phyloP scores from a whole-genome alignment of 345 rosid species.

The Lepidium sativum region DNA sequence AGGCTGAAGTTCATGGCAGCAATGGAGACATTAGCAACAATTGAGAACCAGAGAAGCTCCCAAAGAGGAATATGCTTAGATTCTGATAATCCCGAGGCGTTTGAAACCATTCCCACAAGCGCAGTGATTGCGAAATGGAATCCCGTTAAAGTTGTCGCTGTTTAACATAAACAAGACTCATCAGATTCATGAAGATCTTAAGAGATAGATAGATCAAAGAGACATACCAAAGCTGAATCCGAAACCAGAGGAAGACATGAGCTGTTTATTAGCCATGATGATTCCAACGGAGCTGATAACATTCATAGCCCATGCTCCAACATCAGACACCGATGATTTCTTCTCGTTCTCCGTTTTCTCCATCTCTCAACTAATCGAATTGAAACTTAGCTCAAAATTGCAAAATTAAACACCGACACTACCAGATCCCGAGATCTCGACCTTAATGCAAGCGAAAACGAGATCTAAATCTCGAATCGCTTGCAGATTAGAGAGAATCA shows the following conservation, averaged over 20 bases:
- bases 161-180: neutral
- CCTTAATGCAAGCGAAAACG: slow-evolving; percentile 19
- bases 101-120: slow-evolving; percentile 72
- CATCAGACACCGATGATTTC: slow-evolving; percentile 70
- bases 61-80: slow-evolving; percentile 78
- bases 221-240: slow-evolving; percentile 70
- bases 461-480: slow-evolving; percentile 23
- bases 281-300: slow-evolving; percentile 86
- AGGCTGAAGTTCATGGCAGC: slow-evolving; percentile 90
- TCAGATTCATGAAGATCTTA: neutral
- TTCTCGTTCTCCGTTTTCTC: slow-evolving; percentile 46
- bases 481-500: neutral
- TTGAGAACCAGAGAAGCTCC: slow-evolving; percentile 96
- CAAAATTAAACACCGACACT: neutral
- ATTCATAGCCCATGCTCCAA: slow-evolving; percentile 96
- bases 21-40: slow-evolving; percentile 77
- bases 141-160: slow-evolving; percentile 89
- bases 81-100: slow-evolving; percentile 74
- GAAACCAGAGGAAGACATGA: slow-evolving; percentile 73
- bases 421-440: slow-evolving; percentile 16
- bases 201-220: neutral
- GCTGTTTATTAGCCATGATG: slow-evolving; percentile 96
- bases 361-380: neutral
- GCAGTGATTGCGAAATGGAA: slow-evolving; percentile 90
- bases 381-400: neutral